Evolutionary conservation across 139 green algal species (phyloP).

Genomic region (Chlorella sorokiniana): DNA sequence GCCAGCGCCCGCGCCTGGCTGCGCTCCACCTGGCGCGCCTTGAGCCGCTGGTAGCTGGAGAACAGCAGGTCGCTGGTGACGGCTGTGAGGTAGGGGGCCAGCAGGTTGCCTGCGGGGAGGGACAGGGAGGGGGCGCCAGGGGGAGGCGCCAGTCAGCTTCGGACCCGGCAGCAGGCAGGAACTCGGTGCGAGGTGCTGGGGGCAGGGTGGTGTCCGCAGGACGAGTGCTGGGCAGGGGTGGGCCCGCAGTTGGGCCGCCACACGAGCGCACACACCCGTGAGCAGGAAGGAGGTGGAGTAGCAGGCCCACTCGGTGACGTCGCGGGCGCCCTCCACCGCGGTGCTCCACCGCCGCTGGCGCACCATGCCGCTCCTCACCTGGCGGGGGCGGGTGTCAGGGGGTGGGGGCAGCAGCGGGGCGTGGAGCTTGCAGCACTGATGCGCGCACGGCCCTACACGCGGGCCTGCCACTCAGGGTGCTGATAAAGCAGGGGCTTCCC

Average conservation of each 20-base stretch:
- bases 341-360: conserved; percentile 34
- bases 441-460: background rate
- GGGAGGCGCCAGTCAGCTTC: background rate
- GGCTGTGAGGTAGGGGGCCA: conserved; percentile 28
- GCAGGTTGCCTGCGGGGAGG: conserved; percentile 27
- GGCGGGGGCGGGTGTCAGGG: background rate
- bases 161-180: background rate
- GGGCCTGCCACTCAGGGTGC: background rate
- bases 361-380: conserved; percentile 38
- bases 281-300: conserved; percentile 33
- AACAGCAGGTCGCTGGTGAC: conserved; percentile 29
- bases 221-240: background rate
- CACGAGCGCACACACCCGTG: background rate
- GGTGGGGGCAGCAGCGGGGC: background rate
- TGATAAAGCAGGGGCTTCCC: too few species aligned
- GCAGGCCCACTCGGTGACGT: conserved; percentile 28
- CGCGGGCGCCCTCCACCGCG: conserved; percentile 36
- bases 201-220: background rate
- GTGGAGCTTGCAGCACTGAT: background rate
- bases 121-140: background rate
- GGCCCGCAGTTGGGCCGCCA: background rate
- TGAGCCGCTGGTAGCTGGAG: conserved; percentile 24
- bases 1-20: background rate
- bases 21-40: conserved; percentile 4
- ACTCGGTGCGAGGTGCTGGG: background rate